Evolutionary conservation across 805 yeast genomes (phyloP).

Genomic region (Kodamaea nitidulidarum): DNA sequence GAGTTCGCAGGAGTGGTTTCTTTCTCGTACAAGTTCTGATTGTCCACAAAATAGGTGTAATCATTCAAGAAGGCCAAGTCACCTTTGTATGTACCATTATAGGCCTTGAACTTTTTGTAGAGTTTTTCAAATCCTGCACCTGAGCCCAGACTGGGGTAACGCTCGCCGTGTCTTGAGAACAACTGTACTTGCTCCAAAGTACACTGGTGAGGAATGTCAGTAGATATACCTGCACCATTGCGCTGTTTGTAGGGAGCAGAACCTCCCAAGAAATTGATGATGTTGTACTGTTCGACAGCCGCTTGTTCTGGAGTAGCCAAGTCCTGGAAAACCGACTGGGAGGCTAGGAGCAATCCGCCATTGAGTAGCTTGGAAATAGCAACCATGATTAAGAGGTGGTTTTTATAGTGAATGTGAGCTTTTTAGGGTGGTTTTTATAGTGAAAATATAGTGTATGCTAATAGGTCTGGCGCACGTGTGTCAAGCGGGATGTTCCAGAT

Average conservation of each 20-base stretch:
- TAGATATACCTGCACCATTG: slow-evolving; percentile 50
- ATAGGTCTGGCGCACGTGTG: too few species aligned
- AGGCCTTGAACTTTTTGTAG: slow-evolving; percentile 17
- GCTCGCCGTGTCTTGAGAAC: slow-evolving; percentile 75
- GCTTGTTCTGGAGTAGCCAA: slow-evolving; percentile 41
- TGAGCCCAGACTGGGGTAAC: slow-evolving; percentile 48
- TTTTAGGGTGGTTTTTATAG: background rate
- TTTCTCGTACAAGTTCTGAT: slow-evolving; percentile 39
- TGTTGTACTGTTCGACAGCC: slow-evolving; percentile 42
- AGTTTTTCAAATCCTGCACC: slow-evolving; percentile 28
- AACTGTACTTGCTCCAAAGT: slow-evolving; percentile 64
- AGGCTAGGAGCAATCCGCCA: slow-evolving; percentile 27
- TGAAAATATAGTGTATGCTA: too few species aligned
- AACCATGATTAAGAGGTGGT: slow-evolving; percentile 19
- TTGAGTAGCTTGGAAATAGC: slow-evolving; percentile 26
- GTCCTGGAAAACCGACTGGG: slow-evolving; percentile 24
- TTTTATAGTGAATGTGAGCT: background rate
- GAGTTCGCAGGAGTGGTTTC: slow-evolving; percentile 48
- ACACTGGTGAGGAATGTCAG: slow-evolving; percentile 50
- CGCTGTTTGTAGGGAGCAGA: slow-evolving; percentile 53
- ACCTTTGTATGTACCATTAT: slow-evolving; percentile 39
- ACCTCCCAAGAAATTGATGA: slow-evolving; percentile 51
- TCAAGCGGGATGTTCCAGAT: too few species aligned
- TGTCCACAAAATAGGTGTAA: slow-evolving; percentile 47
- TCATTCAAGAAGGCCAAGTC: slow-evolving; percentile 52